A percentile compares a stretch with the other conserved stretches of the same genome.
phyloP scores from a whole-genome alignment of 139 green algal species.

The Chlorella sp. region DNA sequence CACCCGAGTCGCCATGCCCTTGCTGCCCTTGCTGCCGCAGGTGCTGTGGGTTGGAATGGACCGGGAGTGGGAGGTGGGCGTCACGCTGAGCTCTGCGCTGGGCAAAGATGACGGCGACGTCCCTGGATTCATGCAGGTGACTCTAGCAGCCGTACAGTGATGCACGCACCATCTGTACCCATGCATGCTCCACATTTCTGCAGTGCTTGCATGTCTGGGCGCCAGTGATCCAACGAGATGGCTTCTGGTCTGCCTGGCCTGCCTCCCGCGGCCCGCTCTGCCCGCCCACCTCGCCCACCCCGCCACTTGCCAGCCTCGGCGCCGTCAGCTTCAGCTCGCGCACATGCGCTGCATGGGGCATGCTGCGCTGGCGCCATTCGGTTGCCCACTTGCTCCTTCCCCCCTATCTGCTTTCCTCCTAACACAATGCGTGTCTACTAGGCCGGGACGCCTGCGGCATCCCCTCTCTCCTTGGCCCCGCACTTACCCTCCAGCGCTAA shows the following conservation, averaged over 20 bases:
- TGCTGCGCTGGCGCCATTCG: background rate
- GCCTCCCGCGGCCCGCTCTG: no score
- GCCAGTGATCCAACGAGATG: background rate
- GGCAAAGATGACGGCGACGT: slow-evolving; percentile 20
- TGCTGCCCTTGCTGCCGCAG: background rate
- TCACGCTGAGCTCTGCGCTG: slow-evolving; percentile 28
- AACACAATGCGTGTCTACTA: no score
- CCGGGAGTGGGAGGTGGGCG: slow-evolving; percentile 39
- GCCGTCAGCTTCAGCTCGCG: background rate
- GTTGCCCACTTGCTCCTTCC: no score
- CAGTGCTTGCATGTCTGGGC: background rate
- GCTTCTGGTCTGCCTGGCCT: background rate
- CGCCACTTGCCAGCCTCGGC: no score
- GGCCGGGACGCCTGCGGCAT: no score
- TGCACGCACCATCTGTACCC: no score
- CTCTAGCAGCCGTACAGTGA: no score
- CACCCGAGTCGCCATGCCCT: background rate
- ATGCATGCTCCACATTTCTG: no score
- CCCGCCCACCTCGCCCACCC: no score
- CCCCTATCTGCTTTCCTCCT: no score
- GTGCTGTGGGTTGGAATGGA: slow-evolving; percentile 25
- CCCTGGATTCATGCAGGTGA: slow-evolving; percentile 35
- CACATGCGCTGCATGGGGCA: background rate
- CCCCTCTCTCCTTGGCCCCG: no score
- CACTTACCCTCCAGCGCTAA: no score